Percentiles rank a stretch among this genome's conserved stretches.
Conservation (phyloP, 2,329 filamentous ascomycete species). For the Phymatotrichopsis omnivora region DNA sequence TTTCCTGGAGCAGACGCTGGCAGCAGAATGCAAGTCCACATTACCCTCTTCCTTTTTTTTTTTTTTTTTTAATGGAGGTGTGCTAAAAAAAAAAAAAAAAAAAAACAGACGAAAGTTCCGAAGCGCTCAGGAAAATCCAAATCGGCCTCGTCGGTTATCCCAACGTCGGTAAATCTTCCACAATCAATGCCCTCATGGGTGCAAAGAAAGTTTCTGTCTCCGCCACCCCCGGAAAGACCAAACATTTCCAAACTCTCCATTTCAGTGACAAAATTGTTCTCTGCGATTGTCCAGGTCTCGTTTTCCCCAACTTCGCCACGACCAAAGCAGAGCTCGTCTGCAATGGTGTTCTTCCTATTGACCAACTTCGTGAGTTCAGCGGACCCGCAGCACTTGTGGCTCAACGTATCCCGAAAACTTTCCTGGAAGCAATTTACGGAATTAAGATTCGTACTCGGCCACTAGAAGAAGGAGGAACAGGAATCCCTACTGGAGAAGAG, state of each 20-base stretch:
- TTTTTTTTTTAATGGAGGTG: slow-evolving; percentile 5
- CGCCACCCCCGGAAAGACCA: slow-evolving; percentile 93
- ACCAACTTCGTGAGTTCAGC: slow-evolving; percentile 86
- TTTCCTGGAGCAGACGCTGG: slow-evolving; percentile 65
- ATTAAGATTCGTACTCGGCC: slow-evolving; percentile 76
- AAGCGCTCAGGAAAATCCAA: slow-evolving; percentile 56
- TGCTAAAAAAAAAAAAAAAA: slow-evolving; percentile 17
- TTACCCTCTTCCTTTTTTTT: neutral
- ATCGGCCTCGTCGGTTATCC: slow-evolving; percentile 96
- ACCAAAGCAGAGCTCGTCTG: slow-evolving; percentile 95
- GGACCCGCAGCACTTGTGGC: slow-evolving; percentile 78
- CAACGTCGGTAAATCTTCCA: slow-evolving; percentile 98
- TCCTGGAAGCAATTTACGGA: slow-evolving; percentile 87
- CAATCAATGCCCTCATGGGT: slow-evolving; percentile 97
- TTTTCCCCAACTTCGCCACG: slow-evolving; percentile 94
- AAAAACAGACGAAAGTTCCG: slow-evolving; percentile 38
- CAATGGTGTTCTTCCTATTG: slow-evolving; percentile 89
- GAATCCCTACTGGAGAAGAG: slow-evolving; percentile 73
- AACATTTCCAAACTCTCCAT: slow-evolving; percentile 98
- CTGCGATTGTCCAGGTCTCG: slow-evolving; percentile 96
- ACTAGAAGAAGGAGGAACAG: slow-evolving; percentile 84
- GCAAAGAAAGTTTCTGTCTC: slow-evolving; percentile 98
- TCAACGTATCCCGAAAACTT: slow-evolving; percentile 72
- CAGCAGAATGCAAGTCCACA: slow-evolving; percentile 43
- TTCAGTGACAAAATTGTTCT: slow-evolving; percentile 80